Evolutionary conservation across 1,284 basidiomycete species (phyloP), one percentile per base, ranked within the genome.

Genomic region (Microbotryum lychnidis-dioicae): DNA sequence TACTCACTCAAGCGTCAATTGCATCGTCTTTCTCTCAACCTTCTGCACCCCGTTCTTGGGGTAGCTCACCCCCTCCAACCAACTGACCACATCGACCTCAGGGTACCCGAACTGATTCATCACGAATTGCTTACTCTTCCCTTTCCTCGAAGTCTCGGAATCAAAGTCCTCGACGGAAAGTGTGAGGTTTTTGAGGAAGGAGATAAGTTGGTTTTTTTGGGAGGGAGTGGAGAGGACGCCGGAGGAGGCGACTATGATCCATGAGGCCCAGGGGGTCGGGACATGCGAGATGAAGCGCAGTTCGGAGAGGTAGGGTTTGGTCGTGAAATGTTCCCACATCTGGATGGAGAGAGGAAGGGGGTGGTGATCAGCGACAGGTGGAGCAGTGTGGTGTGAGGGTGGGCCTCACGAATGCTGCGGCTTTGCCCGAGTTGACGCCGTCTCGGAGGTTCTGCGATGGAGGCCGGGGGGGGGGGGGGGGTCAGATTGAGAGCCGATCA

Each of bases 201-300:
- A 92, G 59, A n/a, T 56, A 16, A 20, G 62, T 20, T 23, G 31
- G 7, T 4, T 29, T 25, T n/a, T n/a, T 53, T 21, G 45, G 50
- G 49, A 77, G 1, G 78, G 78, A 1, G 73, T 72, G 0, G 80
- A 71, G 16, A 82, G 75, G 31, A 84, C 82, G 12, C 63, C 78
- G 0, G 85, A 84, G 64, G 89, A 84, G 12, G 89, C 89, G 27
- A 89, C 91, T 71, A 96, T 88, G 60, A 89, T 79, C 94, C 94
- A 98, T 2, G 89, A 92, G 20, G 92, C 89, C 94, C 94, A 98
- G 0, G 94, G 94, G 0, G 93, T 97, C 46, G 85, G 87, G 1
- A 91, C 86, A 6, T 83, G 84, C 20, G 89, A 89, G 66, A 94
- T 89, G 85, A 92, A 75, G 46, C 72, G 67, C 8, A 71, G 65